Percentiles rank a stretch among this genome's conserved stretches.
Conservation (phyloP, 2,329 filamentous ascomycete species). For the Fonsecaea pedrosoi region DNA sequence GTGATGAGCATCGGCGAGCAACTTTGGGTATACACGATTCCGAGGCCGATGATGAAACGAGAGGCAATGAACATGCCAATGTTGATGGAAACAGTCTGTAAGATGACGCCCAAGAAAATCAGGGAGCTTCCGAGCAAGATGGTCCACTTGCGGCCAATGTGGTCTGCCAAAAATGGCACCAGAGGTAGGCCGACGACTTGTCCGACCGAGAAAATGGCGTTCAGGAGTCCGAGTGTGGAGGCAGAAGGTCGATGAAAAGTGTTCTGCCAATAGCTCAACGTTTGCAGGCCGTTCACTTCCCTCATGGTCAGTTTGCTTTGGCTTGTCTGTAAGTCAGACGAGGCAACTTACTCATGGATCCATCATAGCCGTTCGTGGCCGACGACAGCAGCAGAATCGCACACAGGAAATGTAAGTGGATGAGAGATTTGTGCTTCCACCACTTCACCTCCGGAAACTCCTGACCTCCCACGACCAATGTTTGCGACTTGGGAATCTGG, state of each 20-base stretch:
- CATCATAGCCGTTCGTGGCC: constrained; percentile 45
- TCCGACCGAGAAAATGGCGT: constrained; percentile 50
- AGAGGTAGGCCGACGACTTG: constrained; percentile 53
- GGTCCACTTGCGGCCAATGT: constrained; percentile 54
- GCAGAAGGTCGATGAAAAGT: constrained; percentile 47
- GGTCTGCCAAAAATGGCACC: constrained; percentile 56
- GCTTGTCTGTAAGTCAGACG: neutral
- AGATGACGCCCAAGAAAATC: constrained; percentile 53
- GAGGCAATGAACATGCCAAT: constrained; percentile 61
- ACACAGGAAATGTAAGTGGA: constrained; percentile 54
- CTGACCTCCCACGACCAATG: constrained; percentile 16
- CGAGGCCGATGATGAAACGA: constrained; percentile 70
- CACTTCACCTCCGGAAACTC: constrained; percentile 22
- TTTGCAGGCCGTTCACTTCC: constrained; percentile 29
- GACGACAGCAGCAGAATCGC: constrained; percentile 65
- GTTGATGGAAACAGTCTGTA: constrained; percentile 54
- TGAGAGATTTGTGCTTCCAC: constrained; percentile 20
- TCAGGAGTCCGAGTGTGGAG: constrained; percentile 51
- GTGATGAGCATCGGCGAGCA: constrained; percentile 49
- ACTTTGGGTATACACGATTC: constrained; percentile 52
- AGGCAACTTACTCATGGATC: constrained; percentile 22
- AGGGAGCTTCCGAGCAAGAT: constrained; percentile 56
- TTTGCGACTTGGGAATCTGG: constrained; percentile 1
- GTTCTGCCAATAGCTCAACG: constrained; percentile 21
- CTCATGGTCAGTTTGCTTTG: constrained; percentile 7